These are phyloP conservation scores for Leccinum imitatum DNA, from an alignment of 768 basidiomycete species.

Conservation along the genomic window DNA sequence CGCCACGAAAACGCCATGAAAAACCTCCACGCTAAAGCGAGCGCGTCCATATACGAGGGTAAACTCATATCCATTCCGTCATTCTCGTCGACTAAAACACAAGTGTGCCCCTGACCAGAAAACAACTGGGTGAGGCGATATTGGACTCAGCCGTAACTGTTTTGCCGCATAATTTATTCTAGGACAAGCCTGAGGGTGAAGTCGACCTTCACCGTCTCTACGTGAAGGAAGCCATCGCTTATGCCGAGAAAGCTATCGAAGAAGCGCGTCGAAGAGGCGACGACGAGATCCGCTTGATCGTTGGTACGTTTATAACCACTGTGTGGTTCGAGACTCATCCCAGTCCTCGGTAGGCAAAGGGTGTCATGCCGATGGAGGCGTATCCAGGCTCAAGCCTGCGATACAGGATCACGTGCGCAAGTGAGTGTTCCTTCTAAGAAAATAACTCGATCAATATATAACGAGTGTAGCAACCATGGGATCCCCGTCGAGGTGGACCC, in stretches of 20 bases:
- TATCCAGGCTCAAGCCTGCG: slow-evolving; percentile 87
- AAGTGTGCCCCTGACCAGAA: slow-evolving; percentile 39
- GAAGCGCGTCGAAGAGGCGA: slow-evolving; percentile 62
- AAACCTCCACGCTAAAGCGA: slow-evolving; percentile 71
- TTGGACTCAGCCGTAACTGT: not conserved
- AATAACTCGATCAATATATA: not conserved
- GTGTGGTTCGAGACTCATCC: not conserved
- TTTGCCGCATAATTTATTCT: slow-evolving; percentile 3
- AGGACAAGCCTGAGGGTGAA: slow-evolving; percentile 67
- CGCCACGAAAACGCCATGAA: slow-evolving; percentile 75
- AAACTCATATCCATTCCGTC: slow-evolving; percentile 34
- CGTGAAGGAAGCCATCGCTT: slow-evolving; percentile 85
- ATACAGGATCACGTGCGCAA: slow-evolving; percentile 79
- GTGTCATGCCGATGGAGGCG: slow-evolving; percentile 73
- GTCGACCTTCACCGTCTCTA: slow-evolving; percentile 91
- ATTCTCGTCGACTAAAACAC: not conserved
- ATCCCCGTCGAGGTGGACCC: slow-evolving; percentile 75
- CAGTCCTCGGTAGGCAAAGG: slow-evolving; percentile 65
- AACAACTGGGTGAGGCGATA: slow-evolving; percentile 60
- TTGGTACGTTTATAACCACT: slow-evolving; percentile 52
- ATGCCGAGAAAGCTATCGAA: slow-evolving; percentile 67
- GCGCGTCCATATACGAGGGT: slow-evolving; percentile 74
- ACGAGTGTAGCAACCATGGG: slow-evolving; percentile 42
- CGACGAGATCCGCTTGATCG: slow-evolving; percentile 72
- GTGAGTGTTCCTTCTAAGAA: slow-evolving; percentile 39